Conservation (phyloP, 2,329 filamentous ascomycete genomes). For the Colletotrichum brevisporum region DNA sequence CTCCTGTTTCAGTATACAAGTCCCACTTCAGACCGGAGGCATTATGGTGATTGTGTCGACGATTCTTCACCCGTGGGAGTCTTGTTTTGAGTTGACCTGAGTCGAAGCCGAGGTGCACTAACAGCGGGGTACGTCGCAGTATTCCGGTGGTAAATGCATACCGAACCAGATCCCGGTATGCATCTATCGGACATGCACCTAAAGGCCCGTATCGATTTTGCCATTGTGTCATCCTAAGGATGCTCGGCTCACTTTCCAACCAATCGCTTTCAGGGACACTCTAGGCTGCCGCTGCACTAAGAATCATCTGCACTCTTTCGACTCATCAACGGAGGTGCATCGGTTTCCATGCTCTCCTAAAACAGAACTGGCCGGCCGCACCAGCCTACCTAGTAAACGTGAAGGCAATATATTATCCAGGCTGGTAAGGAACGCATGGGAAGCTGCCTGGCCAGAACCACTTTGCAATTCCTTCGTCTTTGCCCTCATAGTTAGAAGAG, state of each 20-base stretch:
- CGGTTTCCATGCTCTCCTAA: no score
- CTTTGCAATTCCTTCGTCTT: conserved; percentile 1
- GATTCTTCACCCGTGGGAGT: no score
- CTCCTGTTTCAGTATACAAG: background rate
- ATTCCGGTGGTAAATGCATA: background rate
- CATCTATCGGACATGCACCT: conserved; percentile 10
- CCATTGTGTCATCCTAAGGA: no score
- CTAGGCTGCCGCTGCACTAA: no score
- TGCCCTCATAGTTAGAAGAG: conserved; percentile 14
- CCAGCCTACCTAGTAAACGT: background rate
- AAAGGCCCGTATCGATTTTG: conserved; percentile 9
- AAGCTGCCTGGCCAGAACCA: background rate
- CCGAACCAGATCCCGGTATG: conserved; percentile 1
- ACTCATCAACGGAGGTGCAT: no score
- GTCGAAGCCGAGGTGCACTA: conserved; percentile 24
- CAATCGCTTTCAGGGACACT: no score
- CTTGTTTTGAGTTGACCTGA: conserved; percentile 3
- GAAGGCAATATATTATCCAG: conserved; percentile 4
- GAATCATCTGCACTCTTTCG: no score
- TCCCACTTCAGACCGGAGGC: background rate
- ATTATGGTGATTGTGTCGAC: background rate
- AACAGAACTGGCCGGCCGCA: no score
- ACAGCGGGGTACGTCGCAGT: conserved; percentile 23
- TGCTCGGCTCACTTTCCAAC: no score
- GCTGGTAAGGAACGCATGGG: background rate